These are phyloP conservation scores for Termitomyces sp. DNA, from an alignment of 768 basidiomycete genomes.

Conservation along the genomic window DNA sequence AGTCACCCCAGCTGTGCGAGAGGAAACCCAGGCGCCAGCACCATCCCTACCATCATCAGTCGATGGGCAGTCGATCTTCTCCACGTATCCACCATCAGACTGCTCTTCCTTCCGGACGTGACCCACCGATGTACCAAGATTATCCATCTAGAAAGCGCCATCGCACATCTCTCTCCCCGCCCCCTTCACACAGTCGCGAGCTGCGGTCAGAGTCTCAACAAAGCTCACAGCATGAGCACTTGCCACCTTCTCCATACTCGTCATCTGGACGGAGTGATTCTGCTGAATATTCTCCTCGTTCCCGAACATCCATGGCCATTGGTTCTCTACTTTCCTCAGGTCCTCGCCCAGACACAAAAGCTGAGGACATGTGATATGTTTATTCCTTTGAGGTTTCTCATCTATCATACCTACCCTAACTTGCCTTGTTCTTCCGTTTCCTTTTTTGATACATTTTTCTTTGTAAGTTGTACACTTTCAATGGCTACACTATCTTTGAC, in stretches of 20 bases:
- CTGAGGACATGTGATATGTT: slow-evolving; percentile 23
- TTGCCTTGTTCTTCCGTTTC: neutral
- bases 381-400: neutral
- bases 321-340: slow-evolving; percentile 60
- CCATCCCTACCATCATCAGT: slow-evolving; percentile 19
- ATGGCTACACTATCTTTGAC: slow-evolving; percentile 1
- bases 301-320: slow-evolving; percentile 75
- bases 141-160: slow-evolving; percentile 54
- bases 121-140: slow-evolving; percentile 29
- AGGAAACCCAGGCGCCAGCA: slow-evolving; percentile 27
- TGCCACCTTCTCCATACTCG: slow-evolving; percentile 72
- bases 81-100: slow-evolving; percentile 20
- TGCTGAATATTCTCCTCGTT: slow-evolving; percentile 65
- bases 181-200: slow-evolving; percentile 36
- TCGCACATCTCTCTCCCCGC: slow-evolving; percentile 56
- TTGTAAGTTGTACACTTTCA: slow-evolving; percentile 11
- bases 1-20: slow-evolving; percentile 28
- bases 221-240: slow-evolving; percentile 33
- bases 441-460: slow-evolving; percentile 6
- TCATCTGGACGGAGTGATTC: slow-evolving; percentile 62
- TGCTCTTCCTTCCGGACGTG: slow-evolving; percentile 28
- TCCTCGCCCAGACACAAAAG: slow-evolving; percentile 31
- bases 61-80: slow-evolving; percentile 37
- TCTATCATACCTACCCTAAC: neutral
- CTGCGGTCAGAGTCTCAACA: slow-evolving; percentile 29